Percentiles rank a stretch among this genome's conserved stretches.
phyloP scores from a whole-genome alignment of 441 rosid species.

The Pelargonium cotyledonis region DNA sequence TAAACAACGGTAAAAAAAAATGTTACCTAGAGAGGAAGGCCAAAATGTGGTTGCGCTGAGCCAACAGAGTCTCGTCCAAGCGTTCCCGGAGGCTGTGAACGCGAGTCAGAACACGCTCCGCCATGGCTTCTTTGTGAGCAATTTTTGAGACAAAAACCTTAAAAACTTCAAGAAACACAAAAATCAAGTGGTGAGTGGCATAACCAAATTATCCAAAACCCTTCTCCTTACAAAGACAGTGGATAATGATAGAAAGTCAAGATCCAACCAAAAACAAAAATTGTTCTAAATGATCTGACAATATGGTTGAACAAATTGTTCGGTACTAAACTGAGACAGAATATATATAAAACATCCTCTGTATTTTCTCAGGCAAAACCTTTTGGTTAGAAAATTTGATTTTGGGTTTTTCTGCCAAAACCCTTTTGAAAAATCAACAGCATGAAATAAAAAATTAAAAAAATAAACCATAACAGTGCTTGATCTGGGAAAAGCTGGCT shows the following conservation, averaged over 20 bases:
- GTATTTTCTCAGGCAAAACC: too few species aligned
- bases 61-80: constrained; percentile 64
- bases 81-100: constrained; percentile 93
- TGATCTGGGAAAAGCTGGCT: not conserved
- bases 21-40: constrained; percentile 75
- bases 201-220: not conserved
- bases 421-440: not conserved
- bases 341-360: not conserved
- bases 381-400: too few species aligned
- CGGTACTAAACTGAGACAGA: not conserved
- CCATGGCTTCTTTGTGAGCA: constrained; percentile 32
- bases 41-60: constrained; percentile 75
- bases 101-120: constrained; percentile 59
- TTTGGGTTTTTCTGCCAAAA: not conserved
- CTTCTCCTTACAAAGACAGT: not conserved
- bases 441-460: too few species aligned
- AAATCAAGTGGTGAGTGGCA: not conserved
- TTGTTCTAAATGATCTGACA: not conserved
- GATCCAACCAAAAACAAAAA: not conserved
- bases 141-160: not conserved
- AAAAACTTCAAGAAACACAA: not conserved
- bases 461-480: too few species aligned
- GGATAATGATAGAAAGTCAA: not conserved
- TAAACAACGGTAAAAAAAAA: too few species aligned
- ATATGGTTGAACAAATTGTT: not conserved